These are phyloP conservation scores for Rhynchosporium secalis DNA, from an alignment of 2,329 filamentous ascomycete species.

Conservation along the genomic window DNA sequence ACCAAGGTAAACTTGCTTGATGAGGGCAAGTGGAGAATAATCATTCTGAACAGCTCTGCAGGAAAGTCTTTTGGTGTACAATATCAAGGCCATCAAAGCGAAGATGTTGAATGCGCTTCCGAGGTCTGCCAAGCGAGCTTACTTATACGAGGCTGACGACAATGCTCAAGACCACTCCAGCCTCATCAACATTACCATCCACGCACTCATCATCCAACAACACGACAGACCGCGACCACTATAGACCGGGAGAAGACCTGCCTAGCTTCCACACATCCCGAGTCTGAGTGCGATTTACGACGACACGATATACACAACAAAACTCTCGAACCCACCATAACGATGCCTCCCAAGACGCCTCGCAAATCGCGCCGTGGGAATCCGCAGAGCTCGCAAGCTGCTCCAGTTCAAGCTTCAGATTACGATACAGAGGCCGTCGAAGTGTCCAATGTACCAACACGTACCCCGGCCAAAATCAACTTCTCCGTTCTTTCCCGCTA, in stretches of 20 bases:
- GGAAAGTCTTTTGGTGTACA: no score
- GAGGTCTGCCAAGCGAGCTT: neutral
- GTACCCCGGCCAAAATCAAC: conserved; percentile 85
- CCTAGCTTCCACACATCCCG: neutral
- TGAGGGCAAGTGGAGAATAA: no score
- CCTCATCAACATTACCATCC: neutral
- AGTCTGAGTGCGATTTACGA: no score
- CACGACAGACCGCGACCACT: neutral
- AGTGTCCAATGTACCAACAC: conserved; percentile 43
- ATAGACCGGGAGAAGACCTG: neutral
- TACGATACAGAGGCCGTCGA: conserved; percentile 51
- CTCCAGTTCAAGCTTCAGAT: conserved; percentile 49
- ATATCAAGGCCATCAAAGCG: neutral
- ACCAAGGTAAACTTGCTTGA: no score
- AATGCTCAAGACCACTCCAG: neutral
- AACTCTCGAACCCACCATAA: neutral
- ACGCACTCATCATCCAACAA: neutral
- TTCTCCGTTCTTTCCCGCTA: conserved; percentile 80
- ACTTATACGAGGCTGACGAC: neutral
- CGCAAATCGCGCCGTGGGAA: conserved; percentile 41
- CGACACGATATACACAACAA: neutral
- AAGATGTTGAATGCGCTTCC: neutral
- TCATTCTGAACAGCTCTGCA: no score
- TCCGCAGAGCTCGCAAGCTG: conserved; percentile 40
- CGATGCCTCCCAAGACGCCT: conserved; percentile 18